phyloP scores from a whole-genome alignment of 257 asterid species.

The Gentiana macrophylla region DNA sequence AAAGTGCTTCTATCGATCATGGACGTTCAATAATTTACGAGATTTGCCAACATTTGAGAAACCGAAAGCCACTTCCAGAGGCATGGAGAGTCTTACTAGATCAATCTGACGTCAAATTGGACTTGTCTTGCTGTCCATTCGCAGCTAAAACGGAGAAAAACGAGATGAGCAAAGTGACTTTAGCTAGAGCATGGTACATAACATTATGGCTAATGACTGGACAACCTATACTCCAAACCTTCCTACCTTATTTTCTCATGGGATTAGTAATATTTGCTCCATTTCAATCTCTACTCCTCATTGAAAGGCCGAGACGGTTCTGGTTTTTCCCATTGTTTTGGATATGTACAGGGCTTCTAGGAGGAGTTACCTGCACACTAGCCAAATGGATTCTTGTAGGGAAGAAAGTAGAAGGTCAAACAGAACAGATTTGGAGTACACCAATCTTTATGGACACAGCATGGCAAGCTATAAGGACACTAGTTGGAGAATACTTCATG shows the following conservation, averaged over 20 bases:
- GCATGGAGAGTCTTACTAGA: constrained; percentile 44
- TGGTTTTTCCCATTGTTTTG: constrained; percentile 47
- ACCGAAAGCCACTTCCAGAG: constrained; percentile 45
- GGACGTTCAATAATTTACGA: constrained; percentile 50
- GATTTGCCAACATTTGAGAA: constrained; percentile 52
- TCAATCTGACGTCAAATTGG: constrained; percentile 39
- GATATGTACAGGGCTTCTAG: constrained; percentile 32
- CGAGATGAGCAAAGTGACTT: constrained; percentile 22
- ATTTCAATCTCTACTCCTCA: constrained; percentile 20
- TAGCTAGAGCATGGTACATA: constrained; percentile 46
- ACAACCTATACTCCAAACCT: constrained; percentile 47
- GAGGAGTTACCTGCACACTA: constrained; percentile 30
- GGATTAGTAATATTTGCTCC: constrained; percentile 35
- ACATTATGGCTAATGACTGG: constrained; percentile 39
- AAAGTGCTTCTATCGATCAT: constrained; percentile 59
- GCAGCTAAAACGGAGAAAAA: constrained; percentile 18
- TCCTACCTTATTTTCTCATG: constrained; percentile 46
- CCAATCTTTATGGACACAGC: constrained; percentile 53
- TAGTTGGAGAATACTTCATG: constrained; percentile 47
- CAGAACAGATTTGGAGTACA: constrained; percentile 40
- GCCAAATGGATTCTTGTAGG: constrained; percentile 64
- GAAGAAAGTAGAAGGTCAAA: constrained; percentile 27
- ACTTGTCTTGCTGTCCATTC: constrained; percentile 50
- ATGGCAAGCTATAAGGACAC: constrained; percentile 55
- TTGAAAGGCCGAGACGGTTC: constrained; percentile 10